These are phyloP conservation scores for Sugiyamaella novakii DNA, from an alignment of 1,139 yeast genomes.

Conservation along the genomic window DNA sequence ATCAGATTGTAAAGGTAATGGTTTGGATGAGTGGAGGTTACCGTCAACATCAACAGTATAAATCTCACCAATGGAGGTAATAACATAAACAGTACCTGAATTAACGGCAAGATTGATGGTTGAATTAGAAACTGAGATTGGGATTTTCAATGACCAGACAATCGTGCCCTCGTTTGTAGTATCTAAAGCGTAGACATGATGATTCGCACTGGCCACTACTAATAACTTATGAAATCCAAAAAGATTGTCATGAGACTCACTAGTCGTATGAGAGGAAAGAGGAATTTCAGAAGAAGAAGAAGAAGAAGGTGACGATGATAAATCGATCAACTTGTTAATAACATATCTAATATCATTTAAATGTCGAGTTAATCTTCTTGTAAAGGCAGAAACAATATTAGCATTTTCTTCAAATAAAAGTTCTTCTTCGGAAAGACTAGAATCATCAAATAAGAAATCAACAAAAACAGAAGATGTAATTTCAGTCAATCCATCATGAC, in stretches of 20 bases:
- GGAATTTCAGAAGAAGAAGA: slow-evolving; percentile 16
- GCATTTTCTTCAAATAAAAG: slow-evolving; percentile 45
- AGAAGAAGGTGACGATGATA: background rate
- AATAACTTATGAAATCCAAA: slow-evolving; percentile 57
- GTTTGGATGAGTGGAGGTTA: slow-evolving; percentile 23
- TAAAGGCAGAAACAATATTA: slow-evolving; percentile 47
- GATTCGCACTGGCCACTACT: slow-evolving; percentile 49
- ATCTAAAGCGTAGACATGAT: slow-evolving; percentile 51
- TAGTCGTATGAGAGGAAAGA: slow-evolving; percentile 17
- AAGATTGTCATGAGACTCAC: slow-evolving; percentile 32
- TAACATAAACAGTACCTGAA: slow-evolving; percentile 30
- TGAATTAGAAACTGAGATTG: slow-evolving; percentile 19
- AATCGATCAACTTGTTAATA: slow-evolving; percentile 4
- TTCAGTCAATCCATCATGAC: slow-evolving; percentile 52
- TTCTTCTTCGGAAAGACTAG: slow-evolving; percentile 45
- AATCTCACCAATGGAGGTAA: slow-evolving; percentile 29
- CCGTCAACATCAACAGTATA: slow-evolving; percentile 34
- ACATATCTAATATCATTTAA: slow-evolving; percentile 30
- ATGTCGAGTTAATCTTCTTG: slow-evolving; percentile 49
- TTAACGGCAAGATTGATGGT: slow-evolving; percentile 32
- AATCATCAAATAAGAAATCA: slow-evolving; percentile 43
- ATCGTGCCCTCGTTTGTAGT: slow-evolving; percentile 43
- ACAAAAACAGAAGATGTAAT: slow-evolving; percentile 47
- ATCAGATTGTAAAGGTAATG: slow-evolving; percentile 17
- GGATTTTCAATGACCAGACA: slow-evolving; percentile 47